Percentiles rank a stretch among this genome's conserved stretches.
Evolutionary conservation across 139 green algal genomes (phyloP).

Genomic region (Chlamydomonas schloesseri): DNA sequence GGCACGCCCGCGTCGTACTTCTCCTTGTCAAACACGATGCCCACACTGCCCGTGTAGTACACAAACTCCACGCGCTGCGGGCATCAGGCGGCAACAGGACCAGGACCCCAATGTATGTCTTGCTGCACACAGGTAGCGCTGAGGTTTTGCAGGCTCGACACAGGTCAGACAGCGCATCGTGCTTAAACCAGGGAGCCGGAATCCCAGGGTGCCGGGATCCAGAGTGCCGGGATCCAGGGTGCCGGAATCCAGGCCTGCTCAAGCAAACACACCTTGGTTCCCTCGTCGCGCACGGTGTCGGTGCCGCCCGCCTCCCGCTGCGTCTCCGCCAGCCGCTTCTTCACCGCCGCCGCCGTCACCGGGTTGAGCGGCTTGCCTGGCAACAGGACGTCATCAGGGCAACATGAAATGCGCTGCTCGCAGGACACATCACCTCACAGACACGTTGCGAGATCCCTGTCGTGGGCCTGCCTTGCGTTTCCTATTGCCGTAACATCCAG

Average conservation of each 20-base stretch:
- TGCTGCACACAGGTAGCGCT: neutral
- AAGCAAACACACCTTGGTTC: constrained; percentile 4
- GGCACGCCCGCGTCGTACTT: constrained; percentile 40
- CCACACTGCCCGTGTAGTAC: constrained; percentile 70
- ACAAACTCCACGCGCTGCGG: constrained; percentile 59
- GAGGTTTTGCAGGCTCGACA: no score
- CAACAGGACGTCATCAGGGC: neutral
- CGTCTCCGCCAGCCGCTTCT: neutral
- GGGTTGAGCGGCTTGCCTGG: constrained; percentile 23
- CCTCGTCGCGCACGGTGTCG: neutral
- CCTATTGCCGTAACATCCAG: no score
- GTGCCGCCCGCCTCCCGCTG: neutral
- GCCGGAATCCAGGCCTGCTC: neutral
- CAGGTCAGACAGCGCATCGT: no score
- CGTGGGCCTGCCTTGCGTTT: no score
- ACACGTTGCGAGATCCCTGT: no score
- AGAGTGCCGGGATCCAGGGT: no score
- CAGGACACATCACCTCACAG: no score
- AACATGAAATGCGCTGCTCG: no score
- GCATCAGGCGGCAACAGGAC: no score
- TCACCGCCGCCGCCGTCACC: neutral
- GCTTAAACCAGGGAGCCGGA: no score
- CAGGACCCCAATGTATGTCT: no score
- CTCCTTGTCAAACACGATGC: constrained; percentile 73
- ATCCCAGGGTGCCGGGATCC: no score